Base-by-base conservation (phyloP, 768 basidiomycete species). In the Pleurotus cornucopiae region DNA sequence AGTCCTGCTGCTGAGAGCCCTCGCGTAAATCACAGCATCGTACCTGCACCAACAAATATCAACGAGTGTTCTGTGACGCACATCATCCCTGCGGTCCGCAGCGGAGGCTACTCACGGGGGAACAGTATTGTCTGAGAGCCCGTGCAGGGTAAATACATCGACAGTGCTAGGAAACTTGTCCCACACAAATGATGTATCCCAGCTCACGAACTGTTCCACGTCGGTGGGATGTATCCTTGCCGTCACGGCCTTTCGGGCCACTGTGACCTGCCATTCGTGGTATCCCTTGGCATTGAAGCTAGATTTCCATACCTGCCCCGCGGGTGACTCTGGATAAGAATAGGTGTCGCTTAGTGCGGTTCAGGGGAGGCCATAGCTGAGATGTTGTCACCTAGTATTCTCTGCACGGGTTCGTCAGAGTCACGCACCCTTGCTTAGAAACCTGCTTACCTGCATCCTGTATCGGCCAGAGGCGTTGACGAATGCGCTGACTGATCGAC, bases 391-490 rank as follows among this genome's bases (percentile, higher is more conserved):
- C 80, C 79, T 52, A 71, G 58, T 53, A 79, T 68, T 73, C 76
- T 78, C 75, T 77, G 57, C 26, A n/a, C 43, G 34, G 52, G 52
- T 30, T 20, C 47, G 25, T 45, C 40, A 20, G n/a, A n/a, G 45
- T 43, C 23, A 37, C 48, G 43, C 46, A 54, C 14, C 26, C 44
- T 54, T 30, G 21, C 12, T 14, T 16, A 54, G 34, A 21, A 55
- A 62, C 57, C 2, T 39, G 53, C 84, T 71, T 67, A 88, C 89
- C 65, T 76, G 67, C 90, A 93, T 92, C 57, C 88, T 78, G 66
- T 91, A 91, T 51, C 91, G 79, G 5, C 84, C 89, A 14, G 89
- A 84, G 21, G 79, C 83, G 62, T 92, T 92, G 41, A 92, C 84
- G 54, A 85, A 86, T 5, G 79, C 82, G 6, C 78, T 69, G 41